These are phyloP conservation scores for Blumeriella jaapii DNA, from an alignment of 2,329 filamentous ascomycete genomes.

Conservation along the genomic window DNA sequence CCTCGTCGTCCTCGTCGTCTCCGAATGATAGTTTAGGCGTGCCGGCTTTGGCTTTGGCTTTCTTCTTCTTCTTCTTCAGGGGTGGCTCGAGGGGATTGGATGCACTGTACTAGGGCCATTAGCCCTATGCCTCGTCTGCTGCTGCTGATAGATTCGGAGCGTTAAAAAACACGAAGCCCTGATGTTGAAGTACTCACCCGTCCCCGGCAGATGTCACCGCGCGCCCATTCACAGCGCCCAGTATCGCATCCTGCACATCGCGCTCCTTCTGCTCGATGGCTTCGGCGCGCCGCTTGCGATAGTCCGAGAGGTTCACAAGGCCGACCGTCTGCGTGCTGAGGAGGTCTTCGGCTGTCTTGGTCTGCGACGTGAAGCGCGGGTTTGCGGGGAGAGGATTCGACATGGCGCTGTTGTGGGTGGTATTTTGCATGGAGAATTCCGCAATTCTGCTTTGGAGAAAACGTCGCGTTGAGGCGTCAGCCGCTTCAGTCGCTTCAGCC, in stretches of 20 bases:
- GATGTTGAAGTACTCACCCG: constrained; percentile 40
- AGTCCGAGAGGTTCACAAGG: constrained; percentile 83
- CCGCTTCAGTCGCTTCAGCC: too few relatives aligned
- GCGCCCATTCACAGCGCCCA: constrained; percentile 22
- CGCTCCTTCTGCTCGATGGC: constrained; percentile 85
- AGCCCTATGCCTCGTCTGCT: constrained; percentile 12
- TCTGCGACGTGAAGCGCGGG: constrained; percentile 25
- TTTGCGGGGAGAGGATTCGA: constrained; percentile 24
- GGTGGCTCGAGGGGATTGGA: constrained; percentile 32
- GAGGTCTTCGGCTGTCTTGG: constrained; percentile 27
- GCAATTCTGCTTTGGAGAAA: too few relatives aligned
- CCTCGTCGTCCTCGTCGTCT: constrained; percentile 37
- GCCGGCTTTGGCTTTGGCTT: constrained; percentile 33
- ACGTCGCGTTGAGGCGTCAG: too few relatives aligned
- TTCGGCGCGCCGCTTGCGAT: constrained; percentile 89
- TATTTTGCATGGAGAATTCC: too few relatives aligned
- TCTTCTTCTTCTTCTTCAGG: constrained; percentile 33
- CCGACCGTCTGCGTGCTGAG: constrained; percentile 46
- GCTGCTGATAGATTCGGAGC: background rate
- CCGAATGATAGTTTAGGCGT: constrained; percentile 50
- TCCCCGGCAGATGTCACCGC: constrained; percentile 35
- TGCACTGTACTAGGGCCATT: constrained; percentile 26
- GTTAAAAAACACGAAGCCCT: too few relatives aligned
- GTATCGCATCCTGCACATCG: constrained; percentile 56
- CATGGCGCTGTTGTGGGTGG: constrained; percentile 14